Percentiles rank a stretch among this genome's conserved stretches.
Evolutionary conservation across 2,329 filamentous ascomycete species (phyloP).

Genomic region (Neonectria coccinea): DNA sequence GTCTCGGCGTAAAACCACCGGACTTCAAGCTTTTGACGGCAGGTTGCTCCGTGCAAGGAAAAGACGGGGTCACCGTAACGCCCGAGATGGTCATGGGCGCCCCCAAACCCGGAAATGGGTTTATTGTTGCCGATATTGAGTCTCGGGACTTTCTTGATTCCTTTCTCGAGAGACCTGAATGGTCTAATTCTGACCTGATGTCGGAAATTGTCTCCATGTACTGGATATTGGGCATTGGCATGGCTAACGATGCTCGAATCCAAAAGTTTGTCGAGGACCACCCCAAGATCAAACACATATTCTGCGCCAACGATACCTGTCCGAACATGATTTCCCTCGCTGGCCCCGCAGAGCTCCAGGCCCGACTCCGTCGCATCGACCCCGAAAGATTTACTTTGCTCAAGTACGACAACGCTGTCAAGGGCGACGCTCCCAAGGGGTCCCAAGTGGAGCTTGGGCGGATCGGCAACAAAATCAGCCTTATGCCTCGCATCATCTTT

Average conservation of each 20-base stretch:
- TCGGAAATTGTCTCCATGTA: constrained; percentile 75
- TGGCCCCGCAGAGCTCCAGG: constrained; percentile 73
- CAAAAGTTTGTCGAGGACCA: constrained; percentile 76
- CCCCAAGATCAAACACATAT: constrained; percentile 74
- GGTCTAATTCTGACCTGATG: constrained; percentile 74
- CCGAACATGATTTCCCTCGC: constrained; percentile 81
- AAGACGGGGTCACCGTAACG: constrained; percentile 76
- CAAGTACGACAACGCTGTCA: constrained; percentile 67
- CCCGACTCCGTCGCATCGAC: constrained; percentile 79
- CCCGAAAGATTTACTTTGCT: constrained; percentile 78
- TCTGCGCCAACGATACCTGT: constrained; percentile 80
- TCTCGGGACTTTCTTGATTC: constrained; percentile 75
- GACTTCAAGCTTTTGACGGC: constrained; percentile 71
- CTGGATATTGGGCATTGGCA: constrained; percentile 82
- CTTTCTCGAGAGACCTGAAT: constrained; percentile 79
- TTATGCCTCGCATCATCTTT: constrained; percentile 61
- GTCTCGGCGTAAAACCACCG: constrained; percentile 69
- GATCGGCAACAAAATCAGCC: constrained; percentile 57
- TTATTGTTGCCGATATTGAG: constrained; percentile 85
- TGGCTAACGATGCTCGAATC: constrained; percentile 72
- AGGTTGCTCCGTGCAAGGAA: constrained; percentile 72
- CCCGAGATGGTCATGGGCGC: constrained; percentile 88
- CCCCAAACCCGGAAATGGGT: constrained; percentile 74
- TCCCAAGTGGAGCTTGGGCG: constrained; percentile 54
- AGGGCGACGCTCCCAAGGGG: constrained; percentile 38